phyloP scores from a whole-genome alignment of 768 basidiomycete genomes.

The Suillus cothurnatus region DNA sequence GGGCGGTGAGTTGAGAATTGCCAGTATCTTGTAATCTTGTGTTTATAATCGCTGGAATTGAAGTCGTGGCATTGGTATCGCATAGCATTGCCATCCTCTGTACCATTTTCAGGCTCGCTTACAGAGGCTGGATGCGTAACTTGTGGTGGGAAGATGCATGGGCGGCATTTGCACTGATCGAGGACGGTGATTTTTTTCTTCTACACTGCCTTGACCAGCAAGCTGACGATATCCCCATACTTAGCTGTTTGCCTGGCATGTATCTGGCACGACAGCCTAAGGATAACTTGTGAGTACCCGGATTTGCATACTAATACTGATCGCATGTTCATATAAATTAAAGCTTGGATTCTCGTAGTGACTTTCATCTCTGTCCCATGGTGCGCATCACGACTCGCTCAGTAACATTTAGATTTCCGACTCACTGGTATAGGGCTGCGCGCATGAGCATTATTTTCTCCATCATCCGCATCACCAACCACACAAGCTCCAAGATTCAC shows the following conservation, averaged over 20 bases:
- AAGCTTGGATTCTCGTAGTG: conserved; percentile 19
- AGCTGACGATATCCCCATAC: neutral
- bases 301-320: conserved; percentile 3
- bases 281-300: conserved; percentile 9
- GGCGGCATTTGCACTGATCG: conserved; percentile 24
- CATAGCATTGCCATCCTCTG: conserved; percentile 26
- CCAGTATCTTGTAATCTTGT: neutral
- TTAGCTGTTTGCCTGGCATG: conserved; percentile 14
- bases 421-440: conserved; percentile 18
- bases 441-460: conserved; percentile 28
- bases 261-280: conserved; percentile 7
- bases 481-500: conserved; percentile 6
- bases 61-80: conserved; percentile 19
- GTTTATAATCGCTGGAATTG: neutral
- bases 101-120: conserved; percentile 26
- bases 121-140: conserved; percentile 20
- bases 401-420: neutral
- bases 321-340: neutral
- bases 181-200: conserved; percentile 12
- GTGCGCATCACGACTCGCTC: conserved; percentile 6
- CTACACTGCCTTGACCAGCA: neutral
- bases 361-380: conserved; percentile 23
- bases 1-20: neutral
- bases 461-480: conserved; percentile 21
- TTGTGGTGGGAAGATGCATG: conserved; percentile 35